Percentiles rank a stretch among this genome's conserved stretches.
phyloP scores from a whole-genome alignment of 495 filamentous ascomycete genomes.

The Xylaria castorea region DNA sequence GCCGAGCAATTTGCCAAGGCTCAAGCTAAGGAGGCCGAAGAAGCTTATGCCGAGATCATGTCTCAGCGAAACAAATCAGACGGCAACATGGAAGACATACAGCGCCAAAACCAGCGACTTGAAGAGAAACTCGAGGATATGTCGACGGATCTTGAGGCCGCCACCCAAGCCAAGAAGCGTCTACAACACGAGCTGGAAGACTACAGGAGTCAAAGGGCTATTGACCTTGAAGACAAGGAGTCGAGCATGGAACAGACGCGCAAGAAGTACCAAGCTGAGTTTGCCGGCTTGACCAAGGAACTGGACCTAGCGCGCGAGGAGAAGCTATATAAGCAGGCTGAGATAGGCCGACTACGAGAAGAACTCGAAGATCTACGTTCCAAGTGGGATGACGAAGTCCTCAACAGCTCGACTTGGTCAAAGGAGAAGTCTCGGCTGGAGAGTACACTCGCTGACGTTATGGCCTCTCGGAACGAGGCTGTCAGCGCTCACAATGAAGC shows the following conservation, averaged over 20 bases:
- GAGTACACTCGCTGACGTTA: constrained; percentile 86
- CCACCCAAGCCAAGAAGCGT: constrained; percentile 89
- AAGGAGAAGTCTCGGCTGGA: constrained; percentile 97
- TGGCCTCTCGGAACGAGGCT: constrained; percentile 89
- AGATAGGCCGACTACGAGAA: constrained; percentile 81
- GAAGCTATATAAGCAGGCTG: constrained; percentile 64
- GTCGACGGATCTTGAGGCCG: constrained; percentile 84
- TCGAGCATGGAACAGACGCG: constrained; percentile 95
- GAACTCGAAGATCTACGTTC: constrained; percentile 93
- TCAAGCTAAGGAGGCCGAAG: constrained; percentile 88
- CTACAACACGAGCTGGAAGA: constrained; percentile 98
- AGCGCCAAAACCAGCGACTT: constrained; percentile 84
- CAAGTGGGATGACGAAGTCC: constrained; percentile 98
- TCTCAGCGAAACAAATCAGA: constrained; percentile 93
- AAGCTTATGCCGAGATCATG: constrained; percentile 87
- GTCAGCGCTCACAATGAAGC: constrained; percentile 93
- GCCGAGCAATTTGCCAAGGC: constrained; percentile 94
- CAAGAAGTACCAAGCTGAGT: constrained; percentile 95
- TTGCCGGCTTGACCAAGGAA: constrained; percentile 86
- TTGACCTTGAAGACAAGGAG: constrained; percentile 97
- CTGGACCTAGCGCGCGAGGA: constrained; percentile 94
- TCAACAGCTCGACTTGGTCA: constrained; percentile 97
- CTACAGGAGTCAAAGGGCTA: constrained; percentile 91
- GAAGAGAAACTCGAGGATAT: constrained; percentile 94
- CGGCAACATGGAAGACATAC: constrained; percentile 84